These are phyloP conservation scores for Pleurozium schreberi DNA, from an alignment of 225 moss, liverwort and hornwort genomes.

Conservation along the genomic window DNA sequence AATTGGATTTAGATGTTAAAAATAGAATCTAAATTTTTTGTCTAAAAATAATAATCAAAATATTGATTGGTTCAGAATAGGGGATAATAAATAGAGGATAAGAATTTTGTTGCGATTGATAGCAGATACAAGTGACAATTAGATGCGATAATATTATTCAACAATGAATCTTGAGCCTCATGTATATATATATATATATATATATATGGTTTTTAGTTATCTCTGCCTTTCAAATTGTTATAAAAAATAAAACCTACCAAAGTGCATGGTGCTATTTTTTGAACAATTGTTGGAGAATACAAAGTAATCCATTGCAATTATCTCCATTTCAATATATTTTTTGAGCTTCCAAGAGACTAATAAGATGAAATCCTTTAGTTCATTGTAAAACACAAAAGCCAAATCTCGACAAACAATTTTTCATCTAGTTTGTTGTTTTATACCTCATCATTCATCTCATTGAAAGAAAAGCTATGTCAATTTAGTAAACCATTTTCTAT, in stretches of 20 bases:
- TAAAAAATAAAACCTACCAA: not conserved
- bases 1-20: not conserved
- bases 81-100: too few species aligned
- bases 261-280: not conserved
- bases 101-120: too few species aligned
- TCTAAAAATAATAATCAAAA: not conserved
- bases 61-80: too few species aligned
- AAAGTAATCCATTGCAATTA: not conserved
- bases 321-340: not conserved
- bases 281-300: not conserved
- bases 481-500: not conserved
- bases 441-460: not conserved
- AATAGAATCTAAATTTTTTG: not conserved
- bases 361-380: not conserved
- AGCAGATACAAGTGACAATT: not conserved
- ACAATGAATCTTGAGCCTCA: not conserved
- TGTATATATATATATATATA: too few species aligned
- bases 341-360: too few species aligned
- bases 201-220: too few species aligned
- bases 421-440: not conserved
- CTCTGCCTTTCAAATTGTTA: too few species aligned
- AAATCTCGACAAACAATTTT: not conserved
- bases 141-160: not conserved
- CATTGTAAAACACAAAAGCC: not conserved
- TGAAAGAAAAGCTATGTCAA: not conserved